These are phyloP conservation scores for Nigrograna mackinnonii DNA, from an alignment of 2,329 filamentous ascomycete species.

Conservation along the genomic window DNA sequence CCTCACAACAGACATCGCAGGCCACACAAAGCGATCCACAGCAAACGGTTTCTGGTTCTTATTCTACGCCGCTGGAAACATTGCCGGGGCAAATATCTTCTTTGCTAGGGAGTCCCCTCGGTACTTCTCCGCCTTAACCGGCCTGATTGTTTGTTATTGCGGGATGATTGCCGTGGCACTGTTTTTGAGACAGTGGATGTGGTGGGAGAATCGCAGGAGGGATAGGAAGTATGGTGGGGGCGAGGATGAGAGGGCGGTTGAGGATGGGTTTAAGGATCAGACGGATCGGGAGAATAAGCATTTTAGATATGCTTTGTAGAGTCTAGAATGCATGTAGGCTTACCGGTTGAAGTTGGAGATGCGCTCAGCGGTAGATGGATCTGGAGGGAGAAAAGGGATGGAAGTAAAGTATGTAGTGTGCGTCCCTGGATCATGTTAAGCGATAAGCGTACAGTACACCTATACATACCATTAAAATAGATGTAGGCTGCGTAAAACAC, in stretches of 20 bases:
- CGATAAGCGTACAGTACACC: too few relatives aligned
- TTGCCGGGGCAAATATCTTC: constrained; percentile 53
- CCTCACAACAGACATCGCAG: constrained; percentile 47
- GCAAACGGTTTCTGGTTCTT: constrained; percentile 56
- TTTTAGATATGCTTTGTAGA: constrained; percentile 38
- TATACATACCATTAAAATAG: too few relatives aligned
- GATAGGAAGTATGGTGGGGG: constrained; percentile 29
- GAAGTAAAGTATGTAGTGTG: too few relatives aligned
- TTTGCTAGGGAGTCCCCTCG: constrained; percentile 48
- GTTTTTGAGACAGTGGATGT: constrained; percentile 31
- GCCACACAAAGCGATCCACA: constrained; percentile 56
- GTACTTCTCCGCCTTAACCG: constrained; percentile 50
- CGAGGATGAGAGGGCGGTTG: constrained; percentile 31
- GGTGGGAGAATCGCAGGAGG: constrained; percentile 34
- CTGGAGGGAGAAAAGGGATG: too few relatives aligned
- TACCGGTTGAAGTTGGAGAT: too few relatives aligned
- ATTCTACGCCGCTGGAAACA: constrained; percentile 54
- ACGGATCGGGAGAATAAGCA: constrained; percentile 37
- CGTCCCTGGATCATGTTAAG: too few relatives aligned
- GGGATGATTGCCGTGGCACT: constrained; percentile 42
- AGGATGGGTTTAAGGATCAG: constrained; percentile 38
- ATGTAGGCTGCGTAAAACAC: too few relatives aligned
- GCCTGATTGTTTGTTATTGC: constrained; percentile 48
- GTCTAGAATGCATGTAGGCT: background rate
- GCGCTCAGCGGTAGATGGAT: too few relatives aligned